Conservation (phyloP, 2,329 filamentous ascomycete species). For the Apiospora pterosperma region DNA sequence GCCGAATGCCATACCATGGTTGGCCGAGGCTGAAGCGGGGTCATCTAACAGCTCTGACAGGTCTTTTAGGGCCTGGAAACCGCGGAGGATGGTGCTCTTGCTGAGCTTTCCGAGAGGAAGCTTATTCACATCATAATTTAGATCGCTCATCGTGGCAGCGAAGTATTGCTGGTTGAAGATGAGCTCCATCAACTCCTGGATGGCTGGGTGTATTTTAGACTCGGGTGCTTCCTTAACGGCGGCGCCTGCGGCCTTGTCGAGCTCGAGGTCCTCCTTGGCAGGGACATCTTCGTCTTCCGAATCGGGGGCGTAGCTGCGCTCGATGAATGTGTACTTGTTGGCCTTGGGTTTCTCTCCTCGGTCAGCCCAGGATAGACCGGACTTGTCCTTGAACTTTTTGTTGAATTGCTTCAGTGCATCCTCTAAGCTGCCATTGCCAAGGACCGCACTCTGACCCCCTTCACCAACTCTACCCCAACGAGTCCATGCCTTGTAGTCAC, state of each 20-base stretch:
- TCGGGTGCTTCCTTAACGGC: constrained; percentile 17
- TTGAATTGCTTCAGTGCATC: constrained; percentile 50
- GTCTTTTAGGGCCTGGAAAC: constrained; percentile 75
- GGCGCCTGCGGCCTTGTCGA: constrained; percentile 19
- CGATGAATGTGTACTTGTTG: constrained; percentile 76
- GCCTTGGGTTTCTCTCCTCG: constrained; percentile 54
- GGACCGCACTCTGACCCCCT: constrained; percentile 42
- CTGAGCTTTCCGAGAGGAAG: constrained; percentile 81
- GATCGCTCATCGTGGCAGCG: constrained; percentile 57
- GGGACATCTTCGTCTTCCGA: constrained; percentile 29
- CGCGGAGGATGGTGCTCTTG: constrained; percentile 70
- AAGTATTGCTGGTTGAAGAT: constrained; percentile 82
- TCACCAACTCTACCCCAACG: constrained; percentile 78
- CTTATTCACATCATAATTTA: constrained; percentile 74
- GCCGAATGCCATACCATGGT: constrained; percentile 35
- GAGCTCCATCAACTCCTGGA: constrained; percentile 70
- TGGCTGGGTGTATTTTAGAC: constrained; percentile 31
- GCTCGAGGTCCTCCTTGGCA: constrained; percentile 19
- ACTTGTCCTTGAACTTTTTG: constrained; percentile 62
- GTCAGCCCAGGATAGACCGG: constrained; percentile 52
- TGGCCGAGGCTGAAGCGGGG: constrained; percentile 38
- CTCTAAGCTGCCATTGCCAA: constrained; percentile 38
- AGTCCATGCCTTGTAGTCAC: constrained; percentile 62
- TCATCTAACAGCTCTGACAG: constrained; percentile 65
- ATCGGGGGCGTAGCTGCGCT: constrained; percentile 71